Conservation (phyloP, 2,329 filamentous ascomycete species). For the Aureobasidium sp. region DNA sequence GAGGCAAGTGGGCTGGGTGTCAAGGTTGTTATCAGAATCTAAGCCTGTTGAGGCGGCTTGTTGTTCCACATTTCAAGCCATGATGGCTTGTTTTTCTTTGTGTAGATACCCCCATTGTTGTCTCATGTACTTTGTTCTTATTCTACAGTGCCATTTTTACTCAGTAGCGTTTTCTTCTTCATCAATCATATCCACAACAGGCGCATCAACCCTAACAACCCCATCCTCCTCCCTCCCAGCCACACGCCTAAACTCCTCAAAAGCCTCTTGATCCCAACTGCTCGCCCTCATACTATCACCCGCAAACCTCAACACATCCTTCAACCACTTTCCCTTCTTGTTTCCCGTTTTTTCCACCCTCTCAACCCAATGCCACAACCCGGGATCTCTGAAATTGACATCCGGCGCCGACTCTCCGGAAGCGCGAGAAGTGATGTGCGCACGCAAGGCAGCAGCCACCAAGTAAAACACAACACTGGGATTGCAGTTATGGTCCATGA, state of each 20-base stretch:
- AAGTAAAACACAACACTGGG: constrained; percentile 20
- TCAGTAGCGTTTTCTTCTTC: background rate
- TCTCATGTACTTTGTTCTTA: background rate
- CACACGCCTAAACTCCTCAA: constrained; percentile 7
- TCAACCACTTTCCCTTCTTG: constrained; percentile 23
- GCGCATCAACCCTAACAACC: constrained; percentile 7
- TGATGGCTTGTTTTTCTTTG: too few species aligned
- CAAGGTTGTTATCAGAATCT: constrained; percentile 50
- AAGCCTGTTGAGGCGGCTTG: too few species aligned
- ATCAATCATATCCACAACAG: background rate
- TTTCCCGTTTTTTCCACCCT: constrained; percentile 18
- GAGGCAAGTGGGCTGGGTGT: constrained; percentile 65
- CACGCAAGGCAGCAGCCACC: constrained; percentile 11
- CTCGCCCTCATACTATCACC: background rate
- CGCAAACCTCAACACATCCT: constrained; percentile 18
- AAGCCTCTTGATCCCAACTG: background rate
- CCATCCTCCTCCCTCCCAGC: constrained; percentile 10
- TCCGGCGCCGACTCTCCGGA: constrained; percentile 1
- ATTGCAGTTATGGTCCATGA: constrained; percentile 25
- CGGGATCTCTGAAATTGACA: constrained; percentile 25
- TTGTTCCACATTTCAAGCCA: too few species aligned
- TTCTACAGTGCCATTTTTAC: background rate
- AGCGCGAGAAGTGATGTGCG: constrained; percentile 4
- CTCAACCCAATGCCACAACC: constrained; percentile 27
- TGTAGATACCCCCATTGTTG: background rate